Base-by-base conservation (phyloP, 768 basidiomycete species). In the Agrocybe pediades region DNA sequence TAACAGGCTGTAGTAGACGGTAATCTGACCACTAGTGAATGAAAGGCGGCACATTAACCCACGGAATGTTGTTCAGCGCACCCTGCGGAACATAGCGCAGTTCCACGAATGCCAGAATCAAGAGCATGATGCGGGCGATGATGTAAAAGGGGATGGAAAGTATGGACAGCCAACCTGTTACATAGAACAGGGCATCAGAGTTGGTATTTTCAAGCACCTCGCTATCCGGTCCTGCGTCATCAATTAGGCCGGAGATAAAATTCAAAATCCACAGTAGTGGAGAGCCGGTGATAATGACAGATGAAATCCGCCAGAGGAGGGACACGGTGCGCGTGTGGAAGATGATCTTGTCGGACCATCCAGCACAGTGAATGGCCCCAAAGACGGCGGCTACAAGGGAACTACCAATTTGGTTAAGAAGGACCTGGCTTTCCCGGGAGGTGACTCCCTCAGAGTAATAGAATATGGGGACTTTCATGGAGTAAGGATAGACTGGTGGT, bases 341-440 rank as follows among this genome's bases (percentile, higher is more conserved):
- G 5, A 20, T 9, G 20, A 49, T 52, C 11, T 24, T 26, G 7
- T 7, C 7, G 15, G 29, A 30, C 55, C 55, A 56, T 2, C 50
- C 50, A 9, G 26, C 41, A 26, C 55, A 57, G 25, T 53, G 55
- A 23, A 57, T 57, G 16, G 7, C 21, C 15, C 46, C 46, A 29
- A 57, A 57, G 11, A 41, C 24, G 3, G 48, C 23, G 7, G 39
- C 55, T 15, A 57, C 16, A 19, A 20, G 5, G 40, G 23, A 25
- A 3, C n/a, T n/a, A n/a, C n/a, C n/a, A n/a, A n/a, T n/a, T n/a
- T n/a, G n/a, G n/a, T n/a, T n/a, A n/a, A n/a, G n/a, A n/a, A n/a
- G n/a, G n/a, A n/a, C n/a, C n/a, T n/a, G n/a, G n/a, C n/a, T n/a
- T n/a, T n/a, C n/a, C n/a, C n/a, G n/a, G n/a, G n/a, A n/a, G n/a